Evolutionary conservation across 2,329 filamentous ascomycete species (phyloP), one percentile per base, ranked within the genome.

Genomic region (Trichoderma oligosporum): DNA sequence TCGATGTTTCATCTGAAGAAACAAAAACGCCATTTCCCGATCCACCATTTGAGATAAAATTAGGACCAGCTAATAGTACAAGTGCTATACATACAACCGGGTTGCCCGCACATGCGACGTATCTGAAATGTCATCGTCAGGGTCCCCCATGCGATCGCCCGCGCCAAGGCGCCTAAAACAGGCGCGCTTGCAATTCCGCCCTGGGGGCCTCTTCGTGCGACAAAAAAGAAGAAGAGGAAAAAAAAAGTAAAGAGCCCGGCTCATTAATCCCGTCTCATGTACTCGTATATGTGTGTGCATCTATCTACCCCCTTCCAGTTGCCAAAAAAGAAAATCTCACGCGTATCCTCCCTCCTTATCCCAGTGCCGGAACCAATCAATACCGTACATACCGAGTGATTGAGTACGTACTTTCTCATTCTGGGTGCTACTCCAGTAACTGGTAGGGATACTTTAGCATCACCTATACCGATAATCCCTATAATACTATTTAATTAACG

Each of bases 121-220:
- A 36, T 44, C 39, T 38, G n/a, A 39, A 8, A 7, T 9, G 25
- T 25, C 53, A 39, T 38, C 41, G 42, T 41, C 42, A 56, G 41
- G 38, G 27, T 6, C 36, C 41, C 51, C 51, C 51, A 18, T 36
- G n/a, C 29, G 51, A 47, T 56, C 44, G 53, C 53, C 53, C 53
- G 53, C 53, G 53, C 35, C 42, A 41, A 56, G 25, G 53, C 53
- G 53, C 36, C 53, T 56, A 48, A 8, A 33, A 29, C 44, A 56
- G 44, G 25, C 53, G 53, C 53, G 51, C 53, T 39, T 39, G 53
- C 42, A 12, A 46, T 16, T 53, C 49, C 29, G 51, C 51, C 51
- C 51, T 46, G 31, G 24, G 22, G 41, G 36, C 14, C 38, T 22
- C 22, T 35, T 29, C 24, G 41, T 38, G 33, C 31, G 31, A 46